Evolutionary conservation across 331 rosid genomes (phyloP).

Genomic region (Pyrus hybrid): DNA sequence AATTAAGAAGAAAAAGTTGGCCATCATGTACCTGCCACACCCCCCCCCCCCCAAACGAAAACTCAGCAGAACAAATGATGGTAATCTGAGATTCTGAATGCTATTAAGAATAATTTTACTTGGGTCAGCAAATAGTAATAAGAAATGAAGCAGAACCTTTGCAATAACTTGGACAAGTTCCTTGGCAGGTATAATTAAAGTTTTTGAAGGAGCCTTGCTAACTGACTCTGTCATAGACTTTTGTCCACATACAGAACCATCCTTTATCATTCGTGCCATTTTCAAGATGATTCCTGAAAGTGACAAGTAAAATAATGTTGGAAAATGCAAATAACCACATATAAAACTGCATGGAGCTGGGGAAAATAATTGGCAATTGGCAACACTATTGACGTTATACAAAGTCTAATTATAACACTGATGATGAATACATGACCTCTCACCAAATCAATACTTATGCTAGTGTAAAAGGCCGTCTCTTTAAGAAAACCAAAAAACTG

Average conservation of each 20-base stretch:
- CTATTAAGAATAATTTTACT: background rate
- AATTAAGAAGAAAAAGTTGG: background rate
- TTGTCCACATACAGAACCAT: conserved; percentile 57
- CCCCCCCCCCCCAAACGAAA: background rate
- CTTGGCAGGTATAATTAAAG: conserved; percentile 55
- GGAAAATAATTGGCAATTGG: background rate
- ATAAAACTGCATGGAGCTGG: background rate
- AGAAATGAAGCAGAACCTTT: conserved; percentile 51
- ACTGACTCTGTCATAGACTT: conserved; percentile 44
- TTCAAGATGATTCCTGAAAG: conserved; percentile 67
- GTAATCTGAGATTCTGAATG: background rate
- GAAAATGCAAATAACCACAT: background rate
- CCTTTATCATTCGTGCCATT: conserved; percentile 79
- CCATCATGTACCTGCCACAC: too few species aligned
- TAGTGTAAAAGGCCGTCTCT: background rate
- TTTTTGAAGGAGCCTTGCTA: conserved; percentile 67
- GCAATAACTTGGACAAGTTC: conserved; percentile 91
- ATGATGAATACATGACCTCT: conserved; percentile 1
- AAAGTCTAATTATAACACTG: background rate
- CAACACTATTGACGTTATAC: background rate
- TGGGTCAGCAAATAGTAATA: background rate
- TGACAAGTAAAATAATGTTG: conserved; percentile 12
- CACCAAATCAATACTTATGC: background rate
- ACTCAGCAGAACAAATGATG: background rate
- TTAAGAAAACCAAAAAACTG: conserved; percentile 6